phyloP scores from a whole-genome alignment of 2,329 filamentous ascomycete species.

The Colletotrichum tropicale region DNA sequence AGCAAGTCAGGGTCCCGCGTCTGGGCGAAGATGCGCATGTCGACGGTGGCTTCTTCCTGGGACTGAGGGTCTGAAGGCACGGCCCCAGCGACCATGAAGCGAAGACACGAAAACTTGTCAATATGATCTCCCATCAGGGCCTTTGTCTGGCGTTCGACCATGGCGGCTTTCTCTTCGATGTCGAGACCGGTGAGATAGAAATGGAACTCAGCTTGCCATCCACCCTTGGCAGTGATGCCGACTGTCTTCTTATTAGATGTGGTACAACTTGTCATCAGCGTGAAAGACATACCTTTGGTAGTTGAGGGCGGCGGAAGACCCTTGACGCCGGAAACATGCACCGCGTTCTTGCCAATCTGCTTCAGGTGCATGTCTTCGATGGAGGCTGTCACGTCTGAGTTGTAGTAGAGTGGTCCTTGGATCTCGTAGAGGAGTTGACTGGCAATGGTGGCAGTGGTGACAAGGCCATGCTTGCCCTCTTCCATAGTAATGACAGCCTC shows the following conservation, averaged over 20 bases:
- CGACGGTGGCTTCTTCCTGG: slow-evolving; percentile 48
- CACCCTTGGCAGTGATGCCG: slow-evolving; percentile 52
- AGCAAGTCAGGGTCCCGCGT: slow-evolving; percentile 30
- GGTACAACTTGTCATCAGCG: not conserved
- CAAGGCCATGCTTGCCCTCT: slow-evolving; percentile 40
- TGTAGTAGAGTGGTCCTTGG: slow-evolving; percentile 50
- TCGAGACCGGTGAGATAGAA: slow-evolving; percentile 53
- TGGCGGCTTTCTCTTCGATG: slow-evolving; percentile 51
- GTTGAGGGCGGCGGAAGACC: slow-evolving; percentile 26
- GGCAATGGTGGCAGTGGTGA: slow-evolving; percentile 37
- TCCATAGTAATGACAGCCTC: not conserved
- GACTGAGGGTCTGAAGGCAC: slow-evolving; percentile 36
- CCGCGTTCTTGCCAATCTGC: slow-evolving; percentile 37
- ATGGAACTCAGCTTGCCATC: slow-evolving; percentile 49
- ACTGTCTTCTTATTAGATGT: slow-evolving; percentile 29
- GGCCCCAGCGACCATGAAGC: slow-evolving; percentile 43
- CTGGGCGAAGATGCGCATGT: slow-evolving; percentile 48
- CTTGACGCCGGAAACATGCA: slow-evolving; percentile 42
- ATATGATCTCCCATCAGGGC: slow-evolving; percentile 42
- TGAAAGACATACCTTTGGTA: not conserved
- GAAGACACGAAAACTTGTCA: slow-evolving; percentile 51
- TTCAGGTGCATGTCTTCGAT: slow-evolving; percentile 38
- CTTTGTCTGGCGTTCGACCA: slow-evolving; percentile 51
- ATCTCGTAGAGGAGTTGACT: slow-evolving; percentile 55
- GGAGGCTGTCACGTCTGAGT: slow-evolving; percentile 51